phyloP scores from a whole-genome alignment of 169 alveolate genomes.

The Plasmodium sp. region DNA sequence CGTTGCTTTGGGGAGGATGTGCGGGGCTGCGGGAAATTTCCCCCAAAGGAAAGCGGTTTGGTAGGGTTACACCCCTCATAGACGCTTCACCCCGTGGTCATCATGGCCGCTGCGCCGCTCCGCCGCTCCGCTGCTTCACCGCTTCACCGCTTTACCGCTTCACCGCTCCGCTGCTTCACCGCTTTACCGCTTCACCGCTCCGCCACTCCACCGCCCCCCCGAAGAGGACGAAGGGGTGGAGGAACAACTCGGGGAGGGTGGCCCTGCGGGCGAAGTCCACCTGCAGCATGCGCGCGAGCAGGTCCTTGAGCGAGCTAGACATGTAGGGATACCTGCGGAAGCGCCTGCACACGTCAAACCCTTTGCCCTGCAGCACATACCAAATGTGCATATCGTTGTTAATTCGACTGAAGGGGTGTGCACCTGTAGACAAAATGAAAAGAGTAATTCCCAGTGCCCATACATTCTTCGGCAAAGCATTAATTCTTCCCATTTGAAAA shows the following conservation, averaged over 20 bases:
- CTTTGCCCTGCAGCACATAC: conserved; percentile 5
- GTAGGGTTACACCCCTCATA: neutral
- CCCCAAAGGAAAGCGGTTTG: neutral
- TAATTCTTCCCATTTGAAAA: conserved; percentile 27
- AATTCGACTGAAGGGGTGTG: conserved; percentile 39
- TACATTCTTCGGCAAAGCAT: conserved; percentile 26
- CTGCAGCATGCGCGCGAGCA: conserved; percentile 31
- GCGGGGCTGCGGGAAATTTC: neutral
- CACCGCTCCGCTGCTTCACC: neutral
- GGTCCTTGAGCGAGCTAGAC: conserved; percentile 32
- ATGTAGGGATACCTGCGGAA: conserved; percentile 3
- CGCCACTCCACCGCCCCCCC: neutral
- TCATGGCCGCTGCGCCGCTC: neutral
- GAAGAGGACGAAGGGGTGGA: conserved; percentile 40
- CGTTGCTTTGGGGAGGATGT: neutral
- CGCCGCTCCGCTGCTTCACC: neutral
- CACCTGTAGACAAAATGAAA: conserved; percentile 45
- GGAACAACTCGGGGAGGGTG: conserved; percentile 4
- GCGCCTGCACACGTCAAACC: conserved; percentile 1
- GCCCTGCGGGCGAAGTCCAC: conserved; percentile 9
- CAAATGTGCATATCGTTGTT: conserved; percentile 56
- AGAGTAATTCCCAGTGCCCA: conserved; percentile 59
- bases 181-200: neutral
- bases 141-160: neutral
- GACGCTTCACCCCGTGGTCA: neutral